Evolutionary conservation across 2,329 filamentous ascomycete genomes (phyloP).

Genomic region (Coleophoma eucalyptorum): DNA sequence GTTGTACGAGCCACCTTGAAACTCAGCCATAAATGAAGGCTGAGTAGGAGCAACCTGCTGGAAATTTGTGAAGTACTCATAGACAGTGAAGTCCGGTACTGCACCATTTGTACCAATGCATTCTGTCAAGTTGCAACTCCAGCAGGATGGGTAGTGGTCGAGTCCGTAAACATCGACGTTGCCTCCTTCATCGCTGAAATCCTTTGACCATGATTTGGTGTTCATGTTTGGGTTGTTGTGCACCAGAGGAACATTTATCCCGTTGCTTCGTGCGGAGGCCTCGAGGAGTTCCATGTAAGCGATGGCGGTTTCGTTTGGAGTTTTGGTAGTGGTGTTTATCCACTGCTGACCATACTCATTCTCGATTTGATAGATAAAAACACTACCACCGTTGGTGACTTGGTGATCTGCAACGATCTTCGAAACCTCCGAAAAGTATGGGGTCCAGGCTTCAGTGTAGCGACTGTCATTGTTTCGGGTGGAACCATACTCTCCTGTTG

Average conservation of each 20-base stretch:
- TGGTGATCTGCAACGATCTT: slow-evolving; percentile 47
- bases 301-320: slow-evolving; percentile 42
- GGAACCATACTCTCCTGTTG: slow-evolving; percentile 53
- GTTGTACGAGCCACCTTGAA: slow-evolving; percentile 57
- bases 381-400: slow-evolving; percentile 53
- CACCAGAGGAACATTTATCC: slow-evolving; percentile 54
- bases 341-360: slow-evolving; percentile 48
- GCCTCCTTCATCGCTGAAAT: slow-evolving; percentile 51
- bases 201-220: slow-evolving; percentile 54
- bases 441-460: slow-evolving; percentile 49
- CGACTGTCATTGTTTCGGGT: slow-evolving; percentile 48
- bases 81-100: slow-evolving; percentile 44
- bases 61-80: slow-evolving; percentile 28
- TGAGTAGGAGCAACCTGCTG: slow-evolving; percentile 21
- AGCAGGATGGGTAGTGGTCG: slow-evolving; percentile 54
- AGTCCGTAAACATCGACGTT: slow-evolving; percentile 50
- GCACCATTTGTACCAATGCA: slow-evolving; percentile 57
- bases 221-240: slow-evolving; percentile 59
- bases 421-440: slow-evolving; percentile 47
- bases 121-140: slow-evolving; percentile 59
- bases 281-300: slow-evolving; percentile 56
- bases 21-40: slow-evolving; percentile 50
- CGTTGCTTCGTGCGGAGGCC: slow-evolving; percentile 46
- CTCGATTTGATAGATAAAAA: slow-evolving; percentile 53
- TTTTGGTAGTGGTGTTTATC: slow-evolving; percentile 35